Evolutionary conservation across 345 rosid genomes (phyloP).

Genomic region (Hirschfeldia incana): DNA sequence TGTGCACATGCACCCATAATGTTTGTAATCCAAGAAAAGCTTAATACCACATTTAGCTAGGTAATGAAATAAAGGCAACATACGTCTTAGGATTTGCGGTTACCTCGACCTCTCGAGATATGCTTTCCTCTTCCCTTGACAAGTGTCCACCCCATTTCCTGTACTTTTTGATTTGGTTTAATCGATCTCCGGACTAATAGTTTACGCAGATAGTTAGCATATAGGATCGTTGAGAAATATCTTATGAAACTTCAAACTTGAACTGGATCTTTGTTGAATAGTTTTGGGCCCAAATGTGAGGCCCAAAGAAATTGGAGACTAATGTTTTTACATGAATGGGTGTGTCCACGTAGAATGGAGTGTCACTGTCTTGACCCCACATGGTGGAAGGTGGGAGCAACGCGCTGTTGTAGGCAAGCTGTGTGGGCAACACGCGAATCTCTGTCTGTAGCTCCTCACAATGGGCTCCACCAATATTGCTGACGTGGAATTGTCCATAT

Average conservation of each 20-base stretch:
- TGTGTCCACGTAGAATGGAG: not conserved
- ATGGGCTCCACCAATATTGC: not conserved
- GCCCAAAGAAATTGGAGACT: not conserved
- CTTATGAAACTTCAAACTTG: not conserved
- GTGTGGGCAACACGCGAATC: slow-evolving; percentile 23
- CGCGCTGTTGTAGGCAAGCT: slow-evolving; percentile 19
- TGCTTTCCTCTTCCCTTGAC: too few species aligned
- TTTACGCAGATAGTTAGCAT: not conserved
- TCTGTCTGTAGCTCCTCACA: slow-evolving; percentile 17
- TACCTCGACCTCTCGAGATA: too few species aligned
- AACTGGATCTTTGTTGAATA: not conserved
- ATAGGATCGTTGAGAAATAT: not conserved
- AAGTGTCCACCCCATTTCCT: too few species aligned
- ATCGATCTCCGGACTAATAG: slow-evolving; percentile 25
- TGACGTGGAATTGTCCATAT: slow-evolving; percentile 27
- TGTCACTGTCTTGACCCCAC: slow-evolving; percentile 24
- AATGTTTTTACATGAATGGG: not conserved
- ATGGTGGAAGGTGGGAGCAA: slow-evolving; percentile 22
- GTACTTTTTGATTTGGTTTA: too few species aligned
- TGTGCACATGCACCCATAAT: too few species aligned
- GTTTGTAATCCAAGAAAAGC: too few species aligned
- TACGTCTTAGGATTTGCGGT: too few species aligned
- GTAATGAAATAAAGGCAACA: too few species aligned
- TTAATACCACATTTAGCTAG: too few species aligned
- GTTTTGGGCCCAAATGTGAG: not conserved